These are phyloP conservation scores for Pneumocystis oryctolagi DNA, from an alignment of 1,139 yeast genomes.

Conservation along the genomic window DNA sequence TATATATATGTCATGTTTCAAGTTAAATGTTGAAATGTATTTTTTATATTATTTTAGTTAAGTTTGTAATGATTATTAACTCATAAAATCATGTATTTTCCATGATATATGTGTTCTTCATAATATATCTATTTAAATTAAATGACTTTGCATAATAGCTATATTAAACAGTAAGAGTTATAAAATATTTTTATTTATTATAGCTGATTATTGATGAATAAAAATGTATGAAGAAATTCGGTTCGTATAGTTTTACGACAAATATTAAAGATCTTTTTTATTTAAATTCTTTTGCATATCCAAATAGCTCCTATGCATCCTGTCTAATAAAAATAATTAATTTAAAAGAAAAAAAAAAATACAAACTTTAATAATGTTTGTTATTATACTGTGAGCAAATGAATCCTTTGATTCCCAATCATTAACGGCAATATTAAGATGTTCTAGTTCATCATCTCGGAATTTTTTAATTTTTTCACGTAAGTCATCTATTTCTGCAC, in stretches of 20 bases:
- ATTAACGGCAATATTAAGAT: conserved; percentile 80
- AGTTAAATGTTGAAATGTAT: too few relatives aligned
- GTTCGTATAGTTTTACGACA: not conserved
- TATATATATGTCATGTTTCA: not conserved
- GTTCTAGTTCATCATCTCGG: conserved; percentile 92
- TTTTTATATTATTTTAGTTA: not conserved
- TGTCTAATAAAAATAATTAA: conserved; percentile 34
- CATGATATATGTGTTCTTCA: not conserved
- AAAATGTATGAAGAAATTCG: not conserved
- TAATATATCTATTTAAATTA: not conserved
- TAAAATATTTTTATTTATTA: not conserved
- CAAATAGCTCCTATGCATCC: conserved; percentile 12
- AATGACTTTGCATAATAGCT: not conserved
- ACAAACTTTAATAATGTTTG: conserved; percentile 61
- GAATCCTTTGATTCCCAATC: conserved; percentile 78
- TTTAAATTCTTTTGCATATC: conserved; percentile 10
- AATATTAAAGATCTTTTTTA: not conserved
- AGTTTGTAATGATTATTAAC: not conserved
- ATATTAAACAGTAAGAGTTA: not conserved
- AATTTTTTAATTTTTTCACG: conserved; percentile 55
- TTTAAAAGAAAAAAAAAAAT: not conserved
- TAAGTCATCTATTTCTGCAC: conserved; percentile 44
- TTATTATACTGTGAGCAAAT: conserved; percentile 73
- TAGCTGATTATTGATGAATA: not conserved
- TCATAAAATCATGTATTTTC: not conserved